phyloP scores from a whole-genome alignment of 1,284 basidiomycete species.

The Moesziomyces parantarcticus region DNA sequence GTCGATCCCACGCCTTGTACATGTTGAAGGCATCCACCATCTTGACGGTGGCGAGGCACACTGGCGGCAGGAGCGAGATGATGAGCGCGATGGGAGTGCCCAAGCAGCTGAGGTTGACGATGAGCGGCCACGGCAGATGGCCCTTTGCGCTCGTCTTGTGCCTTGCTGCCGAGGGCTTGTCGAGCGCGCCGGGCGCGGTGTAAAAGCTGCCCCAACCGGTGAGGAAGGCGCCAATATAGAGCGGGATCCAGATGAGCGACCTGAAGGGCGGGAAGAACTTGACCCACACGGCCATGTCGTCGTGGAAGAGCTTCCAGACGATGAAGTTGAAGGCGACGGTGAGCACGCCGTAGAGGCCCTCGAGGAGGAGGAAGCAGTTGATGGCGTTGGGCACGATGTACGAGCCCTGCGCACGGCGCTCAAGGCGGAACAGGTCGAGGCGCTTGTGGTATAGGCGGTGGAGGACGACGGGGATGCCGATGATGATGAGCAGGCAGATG shows the following conservation, averaged over 20 bases:
- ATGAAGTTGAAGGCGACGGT: slow-evolving; percentile 48
- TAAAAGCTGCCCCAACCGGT: slow-evolving; percentile 60
- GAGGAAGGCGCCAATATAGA: slow-evolving; percentile 48
- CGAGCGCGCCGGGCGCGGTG: slow-evolving; percentile 57
- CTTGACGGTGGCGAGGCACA: slow-evolving; percentile 21
- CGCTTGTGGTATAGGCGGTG: slow-evolving; percentile 33
- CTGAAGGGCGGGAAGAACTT: slow-evolving; percentile 20
- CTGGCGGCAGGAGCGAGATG: slow-evolving; percentile 31
- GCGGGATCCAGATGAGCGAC: slow-evolving; percentile 41
- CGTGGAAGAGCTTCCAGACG: slow-evolving; percentile 27
- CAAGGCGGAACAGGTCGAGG: slow-evolving; percentile 26
- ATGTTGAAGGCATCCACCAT: slow-evolving; percentile 13
- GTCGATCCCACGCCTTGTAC: slow-evolving; percentile 25
- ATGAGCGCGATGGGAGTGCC: slow-evolving; percentile 49
- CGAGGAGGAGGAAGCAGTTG: slow-evolving; percentile 49
- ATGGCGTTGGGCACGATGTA: slow-evolving; percentile 57
- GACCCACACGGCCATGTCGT: slow-evolving; percentile 2
- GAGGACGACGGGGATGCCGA: slow-evolving; percentile 20
- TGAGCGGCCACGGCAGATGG: slow-evolving; percentile 38
- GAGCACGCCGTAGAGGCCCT: slow-evolving; percentile 35
- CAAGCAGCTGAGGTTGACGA: slow-evolving; percentile 53
- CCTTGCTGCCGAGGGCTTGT: slow-evolving; percentile 36
- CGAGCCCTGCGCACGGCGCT: slow-evolving; percentile 38
- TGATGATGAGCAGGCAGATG: slow-evolving; percentile 28
- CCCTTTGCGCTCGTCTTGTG: slow-evolving; percentile 30